Base-by-base conservation (phyloP, 257 asterid genomes). In the Scutellaria galericulata region DNA sequence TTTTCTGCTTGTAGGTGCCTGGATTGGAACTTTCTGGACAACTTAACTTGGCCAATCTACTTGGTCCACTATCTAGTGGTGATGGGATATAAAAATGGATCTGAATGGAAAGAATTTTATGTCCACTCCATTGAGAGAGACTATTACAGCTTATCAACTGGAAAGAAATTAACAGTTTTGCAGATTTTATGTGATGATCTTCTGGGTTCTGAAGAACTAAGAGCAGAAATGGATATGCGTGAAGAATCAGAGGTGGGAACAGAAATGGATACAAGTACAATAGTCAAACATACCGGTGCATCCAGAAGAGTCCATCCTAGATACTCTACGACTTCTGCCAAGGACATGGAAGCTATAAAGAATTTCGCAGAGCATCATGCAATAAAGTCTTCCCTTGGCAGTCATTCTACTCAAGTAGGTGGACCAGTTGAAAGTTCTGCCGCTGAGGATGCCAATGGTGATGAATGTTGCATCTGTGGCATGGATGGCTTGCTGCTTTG, bases 1-100 rank as follows among this genome's bases (percentile, higher is more conserved):
- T 20, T 37, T 68, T 55, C 54, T 82, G 74, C 64, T 72, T 55
- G 51, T 89, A 90, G 98, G 84, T 78, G 76, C 80, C 72, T 88
- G 78, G 95, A 92, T 73, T 92, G 98, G 98, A 88, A 81, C 79
- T 85, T 92, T 89, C 91, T 92, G 73, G 98, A 92, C 83, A 55
- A 89, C 20, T 44, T 92, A 83, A 92, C 97, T 59, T 92, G 98
- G 97, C 96, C 97, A 18, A 78, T 85, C 56, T 90, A 82, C 82
- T 69, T 88, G 85, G 85, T 89, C 68, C 90, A 88, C 45, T 92
- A 90, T 83, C 80, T 92, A 48, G 79, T 79, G 71, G 82, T 84
- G 59, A 84, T 86, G 94, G 84, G 88, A 78, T 75, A 87, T 59
- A 77, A 79, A 63, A 77, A 75, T 63, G 92, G 83, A 64, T 84